A percentile compares a stretch with the other conserved stretches of the same genome.
Conservation (phyloP, 1,139 yeast genomes). For the Protomyces arabidopsidicola region DNA sequence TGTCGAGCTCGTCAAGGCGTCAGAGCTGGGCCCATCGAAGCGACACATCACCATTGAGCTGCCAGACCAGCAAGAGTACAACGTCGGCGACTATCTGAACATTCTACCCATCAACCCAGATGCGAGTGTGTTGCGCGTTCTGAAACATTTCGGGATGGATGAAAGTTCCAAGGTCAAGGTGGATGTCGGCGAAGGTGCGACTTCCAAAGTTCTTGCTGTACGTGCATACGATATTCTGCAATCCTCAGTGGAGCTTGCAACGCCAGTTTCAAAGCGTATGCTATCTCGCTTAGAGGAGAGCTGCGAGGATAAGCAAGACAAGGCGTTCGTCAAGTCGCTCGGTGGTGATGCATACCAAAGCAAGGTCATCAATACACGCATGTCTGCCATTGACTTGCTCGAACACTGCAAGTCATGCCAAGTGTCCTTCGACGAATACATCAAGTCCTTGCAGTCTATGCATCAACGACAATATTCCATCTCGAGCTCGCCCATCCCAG, state of each 20-base stretch:
- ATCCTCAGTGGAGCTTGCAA: slow-evolving; percentile 16
- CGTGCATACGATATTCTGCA: slow-evolving; percentile 16
- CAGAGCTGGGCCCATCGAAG: slow-evolving; percentile 17
- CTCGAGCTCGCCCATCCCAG: slow-evolving; percentile 23
- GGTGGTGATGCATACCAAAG: slow-evolving; percentile 21
- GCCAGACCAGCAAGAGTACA: slow-evolving; percentile 16
- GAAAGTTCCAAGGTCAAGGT: slow-evolving; percentile 14
- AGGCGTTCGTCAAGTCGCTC: slow-evolving; percentile 12
- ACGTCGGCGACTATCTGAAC: slow-evolving; percentile 25
- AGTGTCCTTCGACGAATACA: slow-evolving; percentile 17
- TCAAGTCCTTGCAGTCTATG: slow-evolving; percentile 15
- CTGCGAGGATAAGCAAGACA: slow-evolving; percentile 8
- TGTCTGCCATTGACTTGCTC: slow-evolving; percentile 22
- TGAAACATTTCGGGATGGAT: slow-evolving; percentile 19
- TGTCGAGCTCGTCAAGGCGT: slow-evolving; percentile 4
- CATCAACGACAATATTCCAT: slow-evolving; percentile 24
- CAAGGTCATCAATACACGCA: slow-evolving; percentile 13
- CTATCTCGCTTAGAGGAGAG: slow-evolving; percentile 1
- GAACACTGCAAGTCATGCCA: slow-evolving; percentile 13
- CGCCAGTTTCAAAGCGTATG: slow-evolving; percentile 14
- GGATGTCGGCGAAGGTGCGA: slow-evolving; percentile 6
- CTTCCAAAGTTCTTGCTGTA: slow-evolving; percentile 7
- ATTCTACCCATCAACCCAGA: slow-evolving; percentile 26
- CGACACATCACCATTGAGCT: slow-evolving; percentile 20
- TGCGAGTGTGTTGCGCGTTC: slow-evolving; percentile 12